Base-by-base conservation (phyloP, 1,139 yeast species). In the Diutina ranongensis region DNA sequence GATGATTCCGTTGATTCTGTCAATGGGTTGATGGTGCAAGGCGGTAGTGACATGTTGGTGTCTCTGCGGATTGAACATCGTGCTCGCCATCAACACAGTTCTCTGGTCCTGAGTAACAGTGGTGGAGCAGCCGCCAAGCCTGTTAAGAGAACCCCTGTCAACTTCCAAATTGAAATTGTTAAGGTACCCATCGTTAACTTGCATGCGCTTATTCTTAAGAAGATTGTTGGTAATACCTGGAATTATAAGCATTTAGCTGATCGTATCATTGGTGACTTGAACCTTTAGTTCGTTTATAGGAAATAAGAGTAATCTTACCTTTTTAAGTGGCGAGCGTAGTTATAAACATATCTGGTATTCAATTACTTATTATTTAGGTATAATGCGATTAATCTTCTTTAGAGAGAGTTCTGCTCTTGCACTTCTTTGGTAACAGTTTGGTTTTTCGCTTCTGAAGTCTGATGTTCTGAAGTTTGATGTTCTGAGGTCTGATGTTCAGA, bases 161-260 rank as follows among this genome's bases (percentile, higher is more conserved):
- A 83, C 56, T 92, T 92, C 62, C 97, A 92, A 59, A 85, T 92
- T 51, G 89, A 85, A 62, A 81, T 92, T 53, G 97, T 89, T 44
- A 87, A 87, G 60, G 95, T 92, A 46, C 95, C 97, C 42, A 71
- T 92, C 53, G 84, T 89, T 49, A 88, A 94, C 12, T 71, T 92
- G 51, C 88, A 85, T 53, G 98, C 97, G 61, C 92, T 92, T 46
- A 97, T 89, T 62, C 88, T 92, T 67, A 92, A 89, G 70, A 89
- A 89, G 61, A 74, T 89, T 41, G 74, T 85, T 49, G 98, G 98
- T 55, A 88, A 92, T 61, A 86, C 97, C 2, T 89, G 97, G 97
- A 78, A 84, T 64, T 89, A 89, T 65, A 89, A 89, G 67, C 82
- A 88, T n/a, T 69, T 89, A 60, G 97, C 97, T 2, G 81, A 94